Percentiles rank a stretch among this genome's conserved stretches.
Evolutionary conservation across 306 rosid genomes (phyloP).

Genomic region (Vigna mungo): DNA sequence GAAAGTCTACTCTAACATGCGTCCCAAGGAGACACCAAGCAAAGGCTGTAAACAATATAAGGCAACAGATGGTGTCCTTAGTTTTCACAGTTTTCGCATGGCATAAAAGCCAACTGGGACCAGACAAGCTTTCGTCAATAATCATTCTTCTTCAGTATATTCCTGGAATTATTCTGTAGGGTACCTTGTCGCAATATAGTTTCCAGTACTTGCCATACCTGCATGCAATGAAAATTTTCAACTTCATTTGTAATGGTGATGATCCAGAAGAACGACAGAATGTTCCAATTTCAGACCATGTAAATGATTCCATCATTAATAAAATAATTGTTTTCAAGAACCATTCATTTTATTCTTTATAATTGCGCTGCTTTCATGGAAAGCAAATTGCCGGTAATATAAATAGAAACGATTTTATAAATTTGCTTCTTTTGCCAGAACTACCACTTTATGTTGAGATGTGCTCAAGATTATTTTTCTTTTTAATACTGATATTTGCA

Average conservation of each 20-base stretch:
- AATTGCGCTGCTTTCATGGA: not conserved
- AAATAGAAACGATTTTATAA: not conserved
- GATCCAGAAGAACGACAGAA: not conserved
- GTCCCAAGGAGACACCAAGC: not conserved
- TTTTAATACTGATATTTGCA: not conserved
- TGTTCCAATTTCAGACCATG: not conserved
- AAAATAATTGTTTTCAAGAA: slow-evolving; percentile 5
- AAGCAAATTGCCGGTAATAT: not conserved
- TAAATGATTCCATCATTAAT: slow-evolving; percentile 7
- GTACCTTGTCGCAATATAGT: slow-evolving; percentile 80
- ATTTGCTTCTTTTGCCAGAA: not conserved
- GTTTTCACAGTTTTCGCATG: slow-evolving; percentile 14
- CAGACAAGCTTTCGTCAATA: slow-evolving; percentile 19
- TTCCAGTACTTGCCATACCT: slow-evolving; percentile 98
- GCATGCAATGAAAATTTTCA: slow-evolving; percentile 43
- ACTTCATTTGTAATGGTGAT: slow-evolving; percentile 23
- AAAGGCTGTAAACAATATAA: slow-evolving; percentile 7
- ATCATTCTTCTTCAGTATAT: slow-evolving; percentile 58
- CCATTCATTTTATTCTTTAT: not conserved
- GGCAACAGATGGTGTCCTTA: slow-evolving; percentile 27
- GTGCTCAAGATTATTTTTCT: not conserved
- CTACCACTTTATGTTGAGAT: not conserved
- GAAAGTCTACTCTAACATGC: slow-evolving; percentile 6
- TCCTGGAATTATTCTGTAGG: slow-evolving; percentile 84
- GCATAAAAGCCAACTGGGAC: slow-evolving; percentile 7